Evolutionary conservation across 75 land plant genomes (phyloP), one percentile per base, ranked within the genome.

Genomic region (Pinus taeda): DNA sequence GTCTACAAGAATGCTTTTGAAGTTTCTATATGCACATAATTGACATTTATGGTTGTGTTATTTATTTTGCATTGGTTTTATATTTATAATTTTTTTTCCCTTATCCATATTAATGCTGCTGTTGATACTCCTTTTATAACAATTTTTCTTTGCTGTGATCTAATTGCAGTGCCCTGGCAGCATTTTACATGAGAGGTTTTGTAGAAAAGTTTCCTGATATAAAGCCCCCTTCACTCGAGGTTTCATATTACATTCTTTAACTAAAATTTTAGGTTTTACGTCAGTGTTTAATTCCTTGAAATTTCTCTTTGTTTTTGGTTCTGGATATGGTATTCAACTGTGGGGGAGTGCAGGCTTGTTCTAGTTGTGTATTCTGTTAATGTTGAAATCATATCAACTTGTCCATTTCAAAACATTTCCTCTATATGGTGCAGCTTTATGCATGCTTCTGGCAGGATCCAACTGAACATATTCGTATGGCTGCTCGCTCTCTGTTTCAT

Each of bases 371-470:
- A 65, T 33, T 42, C 12, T 76, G 78, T 26, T 74, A 21, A 7
- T 60, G 18, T 36, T 74, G 39, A 74, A 26, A 74, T 74, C 3
- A 59, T 74, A 17, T 74, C 11, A 61, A 29, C 71, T 74, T 74
- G 55, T 9, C 3, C 4, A 74, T 18, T 59, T 24, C 24, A 11
- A 74, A 55, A 56, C 12, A 57, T 57, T 15, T 24, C 37, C 18
- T 74, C 72, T 61, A 8, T 17, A 29, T 49, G 55, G 55, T 80
- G 33, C 92, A 95, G 98, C 81, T 95, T 22, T 81, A 91, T 66
- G 90, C 84, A 61, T 91, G 93, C 75, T 95, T 93, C 76, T 95
- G 98, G 98, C 98, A 93, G 84, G 87, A 95, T 80, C 84, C 85
- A 79, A 84, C 80, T 81, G 96, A 93, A 62, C 92, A 93, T 85